phyloP scores from a whole-genome alignment of 352 stramenopile genomes.

The Phytophthora europaea region DNA sequence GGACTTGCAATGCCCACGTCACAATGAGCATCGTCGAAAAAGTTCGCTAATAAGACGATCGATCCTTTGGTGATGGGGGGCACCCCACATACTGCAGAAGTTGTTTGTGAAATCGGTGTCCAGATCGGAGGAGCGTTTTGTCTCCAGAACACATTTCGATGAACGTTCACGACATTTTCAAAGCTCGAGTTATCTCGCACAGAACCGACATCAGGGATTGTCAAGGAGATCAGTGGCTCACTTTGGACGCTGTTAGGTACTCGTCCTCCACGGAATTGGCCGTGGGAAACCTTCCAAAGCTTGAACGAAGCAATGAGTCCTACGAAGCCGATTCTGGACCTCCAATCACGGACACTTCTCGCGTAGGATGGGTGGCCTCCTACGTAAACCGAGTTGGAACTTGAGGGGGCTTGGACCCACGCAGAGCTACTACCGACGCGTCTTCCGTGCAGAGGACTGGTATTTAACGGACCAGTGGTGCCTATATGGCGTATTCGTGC shows the following conservation, averaged over 20 bases:
- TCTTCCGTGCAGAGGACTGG: slow-evolving; percentile 14
- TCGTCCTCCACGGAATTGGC: neutral
- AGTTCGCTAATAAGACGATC: slow-evolving; percentile 63
- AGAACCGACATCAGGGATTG: slow-evolving; percentile 37
- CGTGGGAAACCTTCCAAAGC: slow-evolving; percentile 27
- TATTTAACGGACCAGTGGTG: neutral
- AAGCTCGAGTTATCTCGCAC: slow-evolving; percentile 49
- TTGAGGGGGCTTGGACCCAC: slow-evolving; percentile 38
- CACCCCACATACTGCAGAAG: neutral
- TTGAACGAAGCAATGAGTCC: slow-evolving; percentile 52
- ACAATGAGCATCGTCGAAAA: slow-evolving; percentile 66
- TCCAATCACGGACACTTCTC: slow-evolving; percentile 58
- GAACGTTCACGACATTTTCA: slow-evolving; percentile 41
- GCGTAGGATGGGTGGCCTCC: slow-evolving; percentile 64
- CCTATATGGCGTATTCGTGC: slow-evolving; percentile 32
- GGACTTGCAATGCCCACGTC: slow-evolving; percentile 45
- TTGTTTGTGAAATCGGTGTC: slow-evolving; percentile 2
- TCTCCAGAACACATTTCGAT: slow-evolving; percentile 74
- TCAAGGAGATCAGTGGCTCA: slow-evolving; percentile 28
- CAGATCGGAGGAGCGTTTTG: slow-evolving; percentile 51
- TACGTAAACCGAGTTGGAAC: slow-evolving; percentile 57
- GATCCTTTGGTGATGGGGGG: slow-evolving; percentile 2
- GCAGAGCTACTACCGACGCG: slow-evolving; percentile 17
- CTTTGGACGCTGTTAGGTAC: neutral
- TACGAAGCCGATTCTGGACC: slow-evolving; percentile 59